phyloP scores from a whole-genome alignment of 345 rosid genomes.

The Orychophragmus violaceus region DNA sequence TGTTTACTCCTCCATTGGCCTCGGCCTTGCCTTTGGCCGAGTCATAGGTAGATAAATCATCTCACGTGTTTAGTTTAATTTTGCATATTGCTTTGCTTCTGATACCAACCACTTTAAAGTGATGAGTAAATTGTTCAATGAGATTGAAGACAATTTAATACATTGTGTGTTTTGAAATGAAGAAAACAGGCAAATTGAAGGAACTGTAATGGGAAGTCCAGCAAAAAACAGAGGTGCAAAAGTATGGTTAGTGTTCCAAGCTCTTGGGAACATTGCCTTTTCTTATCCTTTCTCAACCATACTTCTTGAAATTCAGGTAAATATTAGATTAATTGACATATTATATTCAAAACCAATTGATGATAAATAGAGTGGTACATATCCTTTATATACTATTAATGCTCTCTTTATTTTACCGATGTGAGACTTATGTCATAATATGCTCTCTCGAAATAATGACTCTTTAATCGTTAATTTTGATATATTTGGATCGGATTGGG shows the following conservation, averaged over 20 bases:
- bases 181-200: slow-evolving; percentile 41
- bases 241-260: slow-evolving; percentile 66
- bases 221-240: no score
- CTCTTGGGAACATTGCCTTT: slow-evolving; percentile 77
- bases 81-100: background rate
- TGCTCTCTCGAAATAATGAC: no score
- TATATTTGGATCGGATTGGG: no score
- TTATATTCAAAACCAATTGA: background rate
- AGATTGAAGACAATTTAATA: background rate
- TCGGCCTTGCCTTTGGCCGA: slow-evolving; percentile 26
- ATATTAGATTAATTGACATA: background rate
- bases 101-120: background rate
- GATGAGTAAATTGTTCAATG: background rate
- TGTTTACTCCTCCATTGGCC: slow-evolving; percentile 29
- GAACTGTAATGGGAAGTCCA: slow-evolving; percentile 53
- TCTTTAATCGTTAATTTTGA: background rate
- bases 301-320: slow-evolving; percentile 73
- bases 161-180: background rate
- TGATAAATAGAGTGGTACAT: no score
- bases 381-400: no score
- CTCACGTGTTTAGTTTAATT: background rate
- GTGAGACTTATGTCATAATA: no score
- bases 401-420: no score
- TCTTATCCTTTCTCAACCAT: slow-evolving; percentile 57
- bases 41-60: background rate